Evolutionary conservation across 164 flowering plant species (phyloP), one percentile per base, ranked within the genome.

Genomic region (Houttuynia cordata): DNA sequence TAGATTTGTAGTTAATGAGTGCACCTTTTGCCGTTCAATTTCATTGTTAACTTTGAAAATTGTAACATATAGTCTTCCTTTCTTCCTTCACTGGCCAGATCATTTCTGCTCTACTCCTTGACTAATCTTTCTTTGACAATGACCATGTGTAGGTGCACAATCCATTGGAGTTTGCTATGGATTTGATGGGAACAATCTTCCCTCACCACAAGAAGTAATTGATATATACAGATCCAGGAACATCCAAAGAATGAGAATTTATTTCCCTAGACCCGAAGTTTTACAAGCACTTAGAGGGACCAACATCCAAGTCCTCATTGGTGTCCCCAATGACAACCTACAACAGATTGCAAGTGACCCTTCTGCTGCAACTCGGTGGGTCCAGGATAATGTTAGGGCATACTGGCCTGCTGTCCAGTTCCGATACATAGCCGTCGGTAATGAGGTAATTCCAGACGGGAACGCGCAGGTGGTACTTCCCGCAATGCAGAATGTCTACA

Each of bases 341-440:
- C 81, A 75, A 49, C 12, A 62, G 50, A 64, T 79, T 7, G 70
- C 80, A n/a, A 21, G 54, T 22, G 64, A 67, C 59, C 73, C 73
- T 6, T 40, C 72, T n/a, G 57, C 65, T 50, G 83, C 81, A 0
- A n/a, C 51, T 1, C 10, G 69, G 10, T 79, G 81, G 81, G 73
- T 79, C 9, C 71, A 71, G 17, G 64, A 20, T 9, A 75, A 81
- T 37, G 67, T 81, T 17, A 21, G 17, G 14, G 10, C 19, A 20
- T 50, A 62, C 71, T 62, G 51, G 61, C 75, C 79, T 2, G 59
- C 49, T 41, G 77, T 81, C 37, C 67, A 40, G 1, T 66, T 79
- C 62, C 39, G 67, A 24, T 79, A 79, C 68, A 76, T 81, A 8
- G 71, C 74, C 0, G 85, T 79, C 10, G 85, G 85, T 8, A 81